Base-by-base conservation (phyloP, 2,329 filamentous ascomycete species). In the Alternaria consortialis region DNA sequence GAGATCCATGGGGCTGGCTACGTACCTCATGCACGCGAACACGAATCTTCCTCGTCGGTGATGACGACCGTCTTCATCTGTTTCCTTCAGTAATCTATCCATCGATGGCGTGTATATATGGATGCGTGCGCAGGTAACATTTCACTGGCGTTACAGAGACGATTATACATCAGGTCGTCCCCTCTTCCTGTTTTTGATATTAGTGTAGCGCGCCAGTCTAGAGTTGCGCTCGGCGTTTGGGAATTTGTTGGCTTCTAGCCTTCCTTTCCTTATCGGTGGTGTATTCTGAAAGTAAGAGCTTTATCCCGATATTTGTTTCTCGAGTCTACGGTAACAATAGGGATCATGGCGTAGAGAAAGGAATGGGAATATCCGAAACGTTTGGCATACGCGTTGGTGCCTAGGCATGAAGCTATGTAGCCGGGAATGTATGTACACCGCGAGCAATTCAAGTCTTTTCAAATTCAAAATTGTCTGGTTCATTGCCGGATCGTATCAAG, bases 51-150 rank as follows among this genome's bases (percentile, higher is more conserved):
- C 61, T 56, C 44, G 62, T 66, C 60, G 61, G 56, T 36, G 53
- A 61, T 60, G 60, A 55, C 56, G 62, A 62, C 56, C 43, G 46
- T 59, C 27, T 52, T 53, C 58, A 31, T 36, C 53, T 23, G 42
- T 71, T 60, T 63, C 61, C 56, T 70, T 68, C 58, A 65, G 62
- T 64, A 71, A 66, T 59, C 60, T 66, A 63, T 69, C 48, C 61
- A 50, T 47, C 20, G 42, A 42, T 47, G 34, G 39, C 43, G 63
- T 68, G 69, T 72, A 71, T 48, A 70, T 66, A 70, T 58, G 68
- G 62, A 47, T 44, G 51, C 53, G 62, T 60, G 44, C 32, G 39
- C 34, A 20, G 25, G 37, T 61, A 59, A 62, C 66, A 68, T 65
- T 63, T 63, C 51, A 63, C 46, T 48, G 70, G 68, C 67, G 65